A percentile compares a stretch with the other conserved stretches of the same genome.
Conservation (phyloP, 768 basidiomycete genomes). For the Mycena polygramma region DNA sequence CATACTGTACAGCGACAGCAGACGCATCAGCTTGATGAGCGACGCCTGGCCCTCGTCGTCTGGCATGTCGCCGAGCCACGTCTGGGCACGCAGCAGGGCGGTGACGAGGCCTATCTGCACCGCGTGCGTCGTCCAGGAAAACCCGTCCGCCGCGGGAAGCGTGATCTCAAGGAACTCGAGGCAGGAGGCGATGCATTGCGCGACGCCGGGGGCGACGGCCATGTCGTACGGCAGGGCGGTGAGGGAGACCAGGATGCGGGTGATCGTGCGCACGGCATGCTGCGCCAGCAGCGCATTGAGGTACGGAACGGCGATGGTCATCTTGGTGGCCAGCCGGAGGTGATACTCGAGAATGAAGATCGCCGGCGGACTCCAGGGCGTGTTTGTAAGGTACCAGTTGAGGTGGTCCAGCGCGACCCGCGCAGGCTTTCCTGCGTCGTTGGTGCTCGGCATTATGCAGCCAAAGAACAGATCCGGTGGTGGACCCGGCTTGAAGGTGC, state of each 20-base stretch:
- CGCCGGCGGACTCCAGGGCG: constrained; percentile 23
- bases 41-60: constrained; percentile 22
- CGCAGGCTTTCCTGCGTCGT: constrained; percentile 29
- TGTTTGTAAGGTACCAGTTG: constrained; percentile 26
- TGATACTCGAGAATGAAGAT: constrained; percentile 37
- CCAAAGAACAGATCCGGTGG: constrained; percentile 31
- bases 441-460: constrained; percentile 29
- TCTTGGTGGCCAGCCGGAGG: constrained; percentile 30
- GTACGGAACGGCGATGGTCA: constrained; percentile 26
- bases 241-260: constrained; percentile 35
- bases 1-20: constrained; percentile 35
- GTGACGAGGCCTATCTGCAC: constrained; percentile 35
- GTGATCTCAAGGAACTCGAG: constrained; percentile 27
- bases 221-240: constrained; percentile 26
- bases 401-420: constrained; percentile 33
- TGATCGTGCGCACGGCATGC: constrained; percentile 31
- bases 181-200: constrained; percentile 27
- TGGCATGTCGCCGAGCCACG: constrained; percentile 34
- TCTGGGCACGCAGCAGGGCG: constrained; percentile 30
- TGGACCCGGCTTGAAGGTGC: constrained; percentile 21
- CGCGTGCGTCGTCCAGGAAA: constrained; percentile 35
- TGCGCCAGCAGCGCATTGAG: constrained; percentile 21
- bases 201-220: constrained; percentile 25
- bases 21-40: constrained; percentile 19
- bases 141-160: constrained; percentile 30